Evolutionary conservation across 1,284 basidiomycete species (phyloP).

Genomic region (Termitomyces sp.): DNA sequence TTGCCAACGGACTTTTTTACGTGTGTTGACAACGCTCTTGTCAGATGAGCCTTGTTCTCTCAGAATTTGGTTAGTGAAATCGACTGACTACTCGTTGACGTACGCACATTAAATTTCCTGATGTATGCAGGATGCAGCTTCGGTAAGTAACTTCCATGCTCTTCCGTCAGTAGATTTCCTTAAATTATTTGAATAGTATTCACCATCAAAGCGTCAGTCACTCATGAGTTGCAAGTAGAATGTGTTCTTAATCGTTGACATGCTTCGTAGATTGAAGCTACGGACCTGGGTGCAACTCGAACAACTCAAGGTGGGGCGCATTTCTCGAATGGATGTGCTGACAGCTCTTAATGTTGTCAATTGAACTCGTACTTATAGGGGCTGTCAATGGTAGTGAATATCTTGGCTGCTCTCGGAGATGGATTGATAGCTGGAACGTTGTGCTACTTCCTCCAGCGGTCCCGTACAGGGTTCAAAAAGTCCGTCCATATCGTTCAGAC

Average conservation of each 20-base stretch:
- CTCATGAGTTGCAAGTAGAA: background rate
- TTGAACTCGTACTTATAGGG: constrained; percentile 26
- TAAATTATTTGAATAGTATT: constrained; percentile 28
- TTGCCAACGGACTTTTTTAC: background rate
- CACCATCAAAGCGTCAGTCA: constrained; percentile 38
- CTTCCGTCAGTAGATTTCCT: constrained; percentile 1
- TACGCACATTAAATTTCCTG: constrained; percentile 3
- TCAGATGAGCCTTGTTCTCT: constrained; percentile 37
- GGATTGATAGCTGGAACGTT: constrained; percentile 46
- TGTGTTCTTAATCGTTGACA: constrained; percentile 1
- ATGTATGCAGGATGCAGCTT: constrained; percentile 32
- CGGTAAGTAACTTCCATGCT: constrained; percentile 23
- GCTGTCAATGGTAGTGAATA: constrained; percentile 51
- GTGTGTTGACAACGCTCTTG: background rate
- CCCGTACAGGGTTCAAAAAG: constrained; percentile 51
- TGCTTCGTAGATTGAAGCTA: constrained; percentile 30
- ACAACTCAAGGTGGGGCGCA: constrained; percentile 35
- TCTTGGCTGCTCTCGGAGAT: constrained; percentile 45
- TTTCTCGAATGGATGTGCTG: background rate
- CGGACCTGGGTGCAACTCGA: constrained; percentile 40
- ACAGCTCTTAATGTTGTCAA: constrained; percentile 1
- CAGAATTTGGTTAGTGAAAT: constrained; percentile 38
- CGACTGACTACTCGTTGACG: background rate
- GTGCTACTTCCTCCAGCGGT: constrained; percentile 43
- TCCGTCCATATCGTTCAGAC: constrained; percentile 18